These are phyloP conservation scores for Xylariomycetidae sp. DNA, from an alignment of 2,329 filamentous ascomycete genomes.

Conservation along the genomic window DNA sequence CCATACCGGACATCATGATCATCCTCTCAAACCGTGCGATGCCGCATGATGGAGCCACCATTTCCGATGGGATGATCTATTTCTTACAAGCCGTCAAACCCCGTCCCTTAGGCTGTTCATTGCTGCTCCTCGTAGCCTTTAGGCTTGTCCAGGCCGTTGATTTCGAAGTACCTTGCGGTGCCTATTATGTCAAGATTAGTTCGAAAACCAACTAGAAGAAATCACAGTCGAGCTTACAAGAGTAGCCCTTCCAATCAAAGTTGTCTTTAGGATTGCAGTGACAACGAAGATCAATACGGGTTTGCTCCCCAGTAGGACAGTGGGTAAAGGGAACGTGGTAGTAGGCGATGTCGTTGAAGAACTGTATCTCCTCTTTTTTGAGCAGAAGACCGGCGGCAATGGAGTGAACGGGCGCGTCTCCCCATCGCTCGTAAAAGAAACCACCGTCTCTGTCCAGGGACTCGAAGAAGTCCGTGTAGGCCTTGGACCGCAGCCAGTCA, in stretches of 20 bases:
- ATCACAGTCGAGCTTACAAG: conserved; percentile 58
- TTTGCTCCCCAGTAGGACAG: conserved; percentile 87
- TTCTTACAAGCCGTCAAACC: background rate
- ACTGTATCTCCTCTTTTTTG: conserved; percentile 90
- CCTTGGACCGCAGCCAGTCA: conserved; percentile 83
- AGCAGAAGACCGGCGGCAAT: conserved; percentile 85
- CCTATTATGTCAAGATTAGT: no score
- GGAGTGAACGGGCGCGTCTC: conserved; percentile 96
- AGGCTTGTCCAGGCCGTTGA: conserved; percentile 76
- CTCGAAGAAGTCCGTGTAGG: conserved; percentile 88
- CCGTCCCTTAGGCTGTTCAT: background rate
- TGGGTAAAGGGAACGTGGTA: conserved; percentile 98
- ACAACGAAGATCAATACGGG: conserved; percentile 77
- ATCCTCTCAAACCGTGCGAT: conserved; percentile 11
- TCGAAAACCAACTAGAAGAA: background rate
- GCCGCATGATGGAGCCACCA: conserved; percentile 12
- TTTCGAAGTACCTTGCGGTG: conserved; percentile 79
- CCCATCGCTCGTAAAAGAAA: conserved; percentile 99
- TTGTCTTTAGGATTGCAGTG: conserved; percentile 94
- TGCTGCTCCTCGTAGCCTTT: conserved; percentile 74
- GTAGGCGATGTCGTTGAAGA: conserved; percentile 98
- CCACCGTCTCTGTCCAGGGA: conserved; percentile 84
- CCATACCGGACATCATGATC: conserved; percentile 11
- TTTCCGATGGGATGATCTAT: conserved; percentile 14
- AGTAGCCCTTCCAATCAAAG: conserved; percentile 99